Percentiles rank a stretch among this genome's conserved stretches.
These are phyloP conservation scores for Penstemon eatonii DNA, from an alignment of 257 asterid species.

Conservation along the genomic window DNA sequence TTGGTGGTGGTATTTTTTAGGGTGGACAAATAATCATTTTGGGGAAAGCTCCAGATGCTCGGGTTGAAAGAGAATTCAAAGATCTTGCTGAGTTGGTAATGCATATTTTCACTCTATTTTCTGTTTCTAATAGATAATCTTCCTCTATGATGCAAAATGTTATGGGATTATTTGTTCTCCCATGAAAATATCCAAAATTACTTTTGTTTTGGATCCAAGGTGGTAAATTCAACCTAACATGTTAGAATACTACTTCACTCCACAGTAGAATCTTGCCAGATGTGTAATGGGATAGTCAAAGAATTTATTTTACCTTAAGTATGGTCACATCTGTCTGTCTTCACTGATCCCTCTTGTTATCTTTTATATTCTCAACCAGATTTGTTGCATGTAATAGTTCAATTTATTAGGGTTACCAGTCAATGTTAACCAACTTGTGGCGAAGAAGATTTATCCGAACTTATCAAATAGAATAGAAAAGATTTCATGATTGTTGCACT, in stretches of 20 bases:
- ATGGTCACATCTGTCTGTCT: background rate
- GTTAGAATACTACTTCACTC: background rate
- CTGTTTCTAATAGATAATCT: conserved; percentile 17
- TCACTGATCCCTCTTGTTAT: background rate
- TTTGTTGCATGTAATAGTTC: no score
- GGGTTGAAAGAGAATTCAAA: conserved; percentile 77
- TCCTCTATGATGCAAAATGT: background rate
- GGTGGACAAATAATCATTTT: conserved; percentile 81
- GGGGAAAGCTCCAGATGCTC: conserved; percentile 85
- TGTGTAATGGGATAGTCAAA: no score
- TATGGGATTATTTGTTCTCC: conserved; percentile 3
- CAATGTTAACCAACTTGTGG: background rate
- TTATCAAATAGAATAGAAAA: background rate
- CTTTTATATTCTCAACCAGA: no score
- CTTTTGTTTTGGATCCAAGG: background rate
- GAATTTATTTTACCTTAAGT: background rate
- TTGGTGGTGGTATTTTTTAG: conserved; percentile 39
- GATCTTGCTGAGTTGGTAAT: conserved; percentile 76
- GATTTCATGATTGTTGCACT: background rate
- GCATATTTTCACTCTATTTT: background rate
- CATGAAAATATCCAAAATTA: background rate
- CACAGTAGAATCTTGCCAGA: background rate
- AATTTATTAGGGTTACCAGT: no score
- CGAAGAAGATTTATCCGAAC: background rate
- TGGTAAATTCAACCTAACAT: background rate